Evolutionary conservation across 169 alveolate species (phyloP).

Genomic region (Theileria annulata): DNA sequence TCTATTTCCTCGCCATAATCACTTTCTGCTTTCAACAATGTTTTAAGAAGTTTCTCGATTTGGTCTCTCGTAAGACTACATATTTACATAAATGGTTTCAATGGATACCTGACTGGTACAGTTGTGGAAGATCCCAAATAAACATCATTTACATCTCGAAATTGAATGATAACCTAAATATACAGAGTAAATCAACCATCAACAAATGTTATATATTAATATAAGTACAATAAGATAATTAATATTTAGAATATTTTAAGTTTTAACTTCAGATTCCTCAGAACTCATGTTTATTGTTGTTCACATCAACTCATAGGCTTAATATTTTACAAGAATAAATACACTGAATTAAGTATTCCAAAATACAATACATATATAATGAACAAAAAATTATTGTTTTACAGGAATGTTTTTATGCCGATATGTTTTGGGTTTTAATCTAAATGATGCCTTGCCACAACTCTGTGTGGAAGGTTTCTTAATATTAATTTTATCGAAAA

Average conservation of each 20-base stretch:
- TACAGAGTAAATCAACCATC: background rate
- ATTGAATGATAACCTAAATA: constrained; percentile 59
- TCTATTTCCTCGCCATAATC: constrained; percentile 63
- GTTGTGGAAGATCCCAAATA: constrained; percentile 57
- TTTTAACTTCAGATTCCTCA: constrained; percentile 29
- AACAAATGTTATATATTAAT: background rate
- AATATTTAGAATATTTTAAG: background rate
- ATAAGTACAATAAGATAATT: background rate
- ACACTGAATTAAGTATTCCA: background rate
- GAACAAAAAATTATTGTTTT: constrained; percentile 14
- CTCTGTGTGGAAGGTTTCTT: constrained; percentile 67
- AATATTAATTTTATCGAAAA: constrained; percentile 37
- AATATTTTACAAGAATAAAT: background rate
- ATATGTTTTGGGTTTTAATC: constrained; percentile 49
- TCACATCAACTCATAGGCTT: background rate
- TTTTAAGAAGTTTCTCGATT: constrained; percentile 67
- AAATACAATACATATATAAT: background rate
- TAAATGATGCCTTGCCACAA: constrained; percentile 68
- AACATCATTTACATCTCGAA: constrained; percentile 58
- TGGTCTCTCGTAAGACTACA: constrained; percentile 70
- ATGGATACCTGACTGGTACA: constrained; percentile 59
- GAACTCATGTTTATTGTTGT: background rate
- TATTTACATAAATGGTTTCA: background rate
- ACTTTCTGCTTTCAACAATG: constrained; percentile 61
- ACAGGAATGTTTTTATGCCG: constrained; percentile 58